A percentile compares a stretch with the other conserved stretches of the same genome.
phyloP scores from a whole-genome alignment of 2,329 filamentous ascomycete genomes.

The Graphiopsis chlorocephala region DNA sequence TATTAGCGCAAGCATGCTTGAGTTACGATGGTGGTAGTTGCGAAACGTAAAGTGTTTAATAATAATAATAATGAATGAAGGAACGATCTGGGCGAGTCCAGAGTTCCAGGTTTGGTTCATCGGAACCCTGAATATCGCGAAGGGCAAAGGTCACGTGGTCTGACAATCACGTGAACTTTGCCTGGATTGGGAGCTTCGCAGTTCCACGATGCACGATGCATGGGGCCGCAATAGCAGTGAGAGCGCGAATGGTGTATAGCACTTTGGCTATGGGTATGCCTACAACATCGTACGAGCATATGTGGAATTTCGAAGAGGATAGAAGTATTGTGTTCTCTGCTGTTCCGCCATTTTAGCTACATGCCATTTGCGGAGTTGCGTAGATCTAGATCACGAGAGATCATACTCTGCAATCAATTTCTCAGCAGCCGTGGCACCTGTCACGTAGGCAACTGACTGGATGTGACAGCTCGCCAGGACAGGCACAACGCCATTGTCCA shows the following conservation, averaged over 20 bases:
- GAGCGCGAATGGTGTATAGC: too few species aligned
- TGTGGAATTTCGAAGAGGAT: too few species aligned
- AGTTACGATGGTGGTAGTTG: background rate
- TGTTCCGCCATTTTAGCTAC: too few species aligned
- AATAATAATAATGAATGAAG: too few species aligned
- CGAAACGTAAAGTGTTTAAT: too few species aligned
- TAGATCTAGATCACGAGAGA: background rate
- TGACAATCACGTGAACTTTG: background rate
- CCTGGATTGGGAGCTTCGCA: background rate
- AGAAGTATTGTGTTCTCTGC: too few species aligned
- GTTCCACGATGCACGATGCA: too few species aligned
- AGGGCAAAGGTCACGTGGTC: background rate
- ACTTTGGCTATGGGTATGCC: background rate
- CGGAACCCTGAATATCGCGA: too few species aligned
- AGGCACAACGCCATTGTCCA: conserved; percentile 60
- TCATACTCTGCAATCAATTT: conserved; percentile 18
- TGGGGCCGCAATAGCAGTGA: too few species aligned
- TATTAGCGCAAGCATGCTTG: background rate
- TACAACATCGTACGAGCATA: background rate
- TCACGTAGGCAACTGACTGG: conserved; percentile 16
- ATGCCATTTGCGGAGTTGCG: background rate
- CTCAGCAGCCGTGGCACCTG: conserved; percentile 18
- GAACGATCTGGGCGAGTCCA: too few species aligned
- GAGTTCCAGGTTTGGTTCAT: too few species aligned
- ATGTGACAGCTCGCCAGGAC: conserved; percentile 51